Conservation (phyloP, 2,329 filamentous ascomycete genomes). For the Ceratocystis eucalypticola region DNA sequence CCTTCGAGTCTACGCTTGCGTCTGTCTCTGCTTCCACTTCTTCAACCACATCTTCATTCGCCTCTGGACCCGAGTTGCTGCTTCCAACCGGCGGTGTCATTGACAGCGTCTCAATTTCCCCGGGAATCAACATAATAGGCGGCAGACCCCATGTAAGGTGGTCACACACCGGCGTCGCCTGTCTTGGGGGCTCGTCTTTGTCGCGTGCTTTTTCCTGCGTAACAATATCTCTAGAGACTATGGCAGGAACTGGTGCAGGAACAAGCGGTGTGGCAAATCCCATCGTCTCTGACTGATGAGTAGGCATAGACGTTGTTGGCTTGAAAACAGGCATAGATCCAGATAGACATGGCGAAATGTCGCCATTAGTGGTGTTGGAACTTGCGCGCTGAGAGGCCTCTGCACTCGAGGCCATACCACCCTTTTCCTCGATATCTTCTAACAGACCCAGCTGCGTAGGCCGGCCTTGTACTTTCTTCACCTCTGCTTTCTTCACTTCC, state of each 20-base stretch:
- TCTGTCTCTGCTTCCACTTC: background rate
- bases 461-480: background rate
- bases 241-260: background rate
- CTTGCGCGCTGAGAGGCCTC: background rate
- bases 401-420: background rate
- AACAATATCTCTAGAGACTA: background rate
- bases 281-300: background rate
- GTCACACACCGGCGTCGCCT: background rate
- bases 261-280: background rate
- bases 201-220: background rate
- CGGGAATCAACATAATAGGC: constrained; percentile 1
- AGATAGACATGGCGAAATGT: background rate
- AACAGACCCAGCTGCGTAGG: too few relatives aligned
- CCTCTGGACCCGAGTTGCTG: background rate
- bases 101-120: background rate
- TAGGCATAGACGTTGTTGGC: background rate
- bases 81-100: background rate
- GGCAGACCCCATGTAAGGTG: background rate
- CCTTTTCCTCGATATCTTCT: background rate
- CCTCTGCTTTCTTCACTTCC: background rate
- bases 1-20: too few relatives aligned
- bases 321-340: background rate
- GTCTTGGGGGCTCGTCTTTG: background rate
- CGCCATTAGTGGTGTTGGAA: background rate
- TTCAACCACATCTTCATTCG: too few relatives aligned